Evolutionary conservation across 495 filamentous ascomycete genomes (phyloP), one percentile per base, ranked within the genome.

Genomic region (Aspergillus bertholletiae): DNA sequence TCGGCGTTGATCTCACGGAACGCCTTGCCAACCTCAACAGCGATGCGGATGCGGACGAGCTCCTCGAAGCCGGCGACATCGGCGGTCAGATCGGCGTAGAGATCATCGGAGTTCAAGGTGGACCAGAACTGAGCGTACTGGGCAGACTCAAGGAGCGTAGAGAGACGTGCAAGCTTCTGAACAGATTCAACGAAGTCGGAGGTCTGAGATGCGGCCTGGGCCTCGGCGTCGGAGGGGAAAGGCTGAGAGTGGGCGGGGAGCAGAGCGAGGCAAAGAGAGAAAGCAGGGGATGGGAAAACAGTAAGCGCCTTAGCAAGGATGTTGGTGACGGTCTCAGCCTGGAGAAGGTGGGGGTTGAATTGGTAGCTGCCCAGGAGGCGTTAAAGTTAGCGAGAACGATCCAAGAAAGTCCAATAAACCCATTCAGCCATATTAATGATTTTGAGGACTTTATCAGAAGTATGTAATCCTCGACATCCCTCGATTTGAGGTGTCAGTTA

Each of bases 331-430:
- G 89, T 90, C 75, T 99, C 95, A 63, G 96, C 87, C 72, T 92
- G 91, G 73, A 91, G 85, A 61, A 96, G 92, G 82, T 97, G 92
- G 20, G 94, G 93, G 83, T 99, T 99, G 82, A 99, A 96, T 79
- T 99, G 95, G 84, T 97, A 99, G 55, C 95, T 98, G 63, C 53
- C 12, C 6, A 39, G 15, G n/a, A 37, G 46, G 40, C 39, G 24
- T n/a, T n/a, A n/a, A 50, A 60, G 59, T 43, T 24, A 47, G 40
- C 37, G 17, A 49, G 46, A 34, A 53, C 9, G 20, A 22, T 22
- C 3, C 5, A 9, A 26, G 12, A n/a, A 35, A n/a, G 18, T 23
- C 17, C 41, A 23, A 15, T 37, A 11, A 37, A n/a, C 2, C 17
- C 34, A 23, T 22, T 20, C 7, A 26, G 18, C 8, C 8, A 45